Evolutionary conservation across 179 eudicot species (phyloP).

Genomic region (Corrigiola litoralis): DNA sequence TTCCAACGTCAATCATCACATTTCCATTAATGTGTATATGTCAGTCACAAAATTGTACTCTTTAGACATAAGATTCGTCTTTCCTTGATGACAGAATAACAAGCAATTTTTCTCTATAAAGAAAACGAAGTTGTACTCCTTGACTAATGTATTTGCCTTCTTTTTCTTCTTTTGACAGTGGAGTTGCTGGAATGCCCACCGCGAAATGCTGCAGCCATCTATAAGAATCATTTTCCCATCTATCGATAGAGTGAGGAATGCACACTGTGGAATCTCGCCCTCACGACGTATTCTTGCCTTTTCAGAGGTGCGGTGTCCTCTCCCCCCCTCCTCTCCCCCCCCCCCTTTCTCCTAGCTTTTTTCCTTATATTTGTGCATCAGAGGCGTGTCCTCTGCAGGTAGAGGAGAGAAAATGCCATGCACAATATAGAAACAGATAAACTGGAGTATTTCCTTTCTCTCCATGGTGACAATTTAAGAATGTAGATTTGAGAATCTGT

Average conservation of each 20-base stretch:
- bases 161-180: slow-evolving; percentile 47
- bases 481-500: not conserved
- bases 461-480: not conserved
- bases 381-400: too few relatives aligned
- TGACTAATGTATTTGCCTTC: not conserved
- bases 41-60: not conserved
- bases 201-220: slow-evolving; percentile 70
- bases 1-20: not conserved
- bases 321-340: not conserved
- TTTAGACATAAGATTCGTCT: too few relatives aligned
- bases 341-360: not conserved
- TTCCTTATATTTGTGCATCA: not conserved
- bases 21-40: not conserved
- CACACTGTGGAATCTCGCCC: slow-evolving; percentile 60
- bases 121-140: too few relatives aligned
- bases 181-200: slow-evolving; percentile 87
- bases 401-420: too few relatives aligned
- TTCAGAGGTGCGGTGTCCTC: slow-evolving; percentile 53
- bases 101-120: too few relatives aligned
- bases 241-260: slow-evolving; percentile 73
- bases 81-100: too few relatives aligned
- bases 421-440: too few relatives aligned
- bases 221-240: slow-evolving; percentile 72
- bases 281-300: slow-evolving; percentile 65
- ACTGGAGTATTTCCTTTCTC: too few relatives aligned